phyloP scores from a whole-genome alignment of 1,284 basidiomycete species.

The Trichosporon asahii region DNA sequence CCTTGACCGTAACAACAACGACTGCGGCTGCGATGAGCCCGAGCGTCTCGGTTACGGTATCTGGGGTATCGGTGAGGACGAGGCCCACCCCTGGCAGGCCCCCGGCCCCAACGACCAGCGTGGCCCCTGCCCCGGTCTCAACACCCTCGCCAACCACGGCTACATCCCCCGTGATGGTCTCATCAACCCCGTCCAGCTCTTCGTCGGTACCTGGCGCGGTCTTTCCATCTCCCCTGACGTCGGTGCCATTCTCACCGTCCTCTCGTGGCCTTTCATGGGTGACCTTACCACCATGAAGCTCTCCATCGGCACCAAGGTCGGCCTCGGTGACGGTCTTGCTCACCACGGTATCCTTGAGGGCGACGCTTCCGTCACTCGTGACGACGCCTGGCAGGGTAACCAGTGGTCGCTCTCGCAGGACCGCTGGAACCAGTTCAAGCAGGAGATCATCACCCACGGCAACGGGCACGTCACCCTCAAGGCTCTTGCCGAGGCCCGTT shows the following conservation, averaged over 20 bases:
- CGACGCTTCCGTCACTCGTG: slow-evolving; percentile 25
- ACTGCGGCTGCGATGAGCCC: not conserved
- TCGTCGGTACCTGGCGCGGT: slow-evolving; percentile 27
- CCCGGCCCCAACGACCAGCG: slow-evolving; percentile 34
- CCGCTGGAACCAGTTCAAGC: slow-evolving; percentile 13
- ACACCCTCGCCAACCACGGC: slow-evolving; percentile 46
- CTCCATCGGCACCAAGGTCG: slow-evolving; percentile 25
- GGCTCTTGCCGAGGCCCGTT: slow-evolving; percentile 18
- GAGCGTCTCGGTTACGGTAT: slow-evolving; percentile 3
- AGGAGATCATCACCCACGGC: slow-evolving; percentile 14
- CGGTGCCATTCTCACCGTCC: slow-evolving; percentile 28
- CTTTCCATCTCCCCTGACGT: slow-evolving; percentile 42
- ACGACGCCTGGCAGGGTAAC: slow-evolving; percentile 22
- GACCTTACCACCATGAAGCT: slow-evolving; percentile 34
- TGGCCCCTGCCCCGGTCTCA: slow-evolving; percentile 48
- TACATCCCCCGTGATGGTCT: slow-evolving; percentile 39
- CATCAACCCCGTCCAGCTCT: slow-evolving; percentile 35
- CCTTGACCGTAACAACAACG: slow-evolving; percentile 11
- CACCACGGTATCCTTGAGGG: slow-evolving; percentile 25
- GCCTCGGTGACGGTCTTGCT: slow-evolving; percentile 20
- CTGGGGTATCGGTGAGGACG: slow-evolving; percentile 24
- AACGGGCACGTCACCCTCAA: slow-evolving; percentile 13
- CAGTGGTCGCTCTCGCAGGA: slow-evolving; percentile 15
- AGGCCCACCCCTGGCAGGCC: slow-evolving; percentile 30
- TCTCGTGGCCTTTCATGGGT: slow-evolving; percentile 37